Conservation (phyloP, 441 rosid species). For the Capsella rubella region DNA sequence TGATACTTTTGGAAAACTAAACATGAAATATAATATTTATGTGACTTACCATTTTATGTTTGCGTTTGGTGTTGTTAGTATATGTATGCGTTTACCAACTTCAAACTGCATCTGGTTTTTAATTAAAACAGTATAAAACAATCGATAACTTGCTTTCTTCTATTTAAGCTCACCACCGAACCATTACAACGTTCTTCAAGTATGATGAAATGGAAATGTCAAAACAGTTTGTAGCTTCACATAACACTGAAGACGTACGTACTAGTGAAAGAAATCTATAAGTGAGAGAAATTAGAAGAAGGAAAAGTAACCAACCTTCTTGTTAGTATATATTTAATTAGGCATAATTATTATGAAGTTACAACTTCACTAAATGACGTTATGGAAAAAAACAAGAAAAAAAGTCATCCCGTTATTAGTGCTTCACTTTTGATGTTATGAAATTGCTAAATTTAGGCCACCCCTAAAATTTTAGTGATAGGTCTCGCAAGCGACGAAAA, state of each 20-base stretch:
- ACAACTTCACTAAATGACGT: constrained; percentile 30
- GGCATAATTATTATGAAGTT: constrained; percentile 28
- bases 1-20: not conserved
- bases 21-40: not conserved
- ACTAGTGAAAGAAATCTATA: not conserved
- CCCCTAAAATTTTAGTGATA: constrained; percentile 25
- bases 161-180: no score
- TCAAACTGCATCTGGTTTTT: not conserved
- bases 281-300: not conserved
- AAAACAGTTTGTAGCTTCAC: not conserved
- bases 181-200: no score
- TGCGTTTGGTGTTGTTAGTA: not conserved
- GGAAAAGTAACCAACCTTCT: constrained; percentile 27
- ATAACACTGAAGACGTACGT: not conserved
- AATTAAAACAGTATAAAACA: not conserved
- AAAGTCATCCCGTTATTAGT: constrained; percentile 29
- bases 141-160: not conserved
- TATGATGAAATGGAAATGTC: not conserved
- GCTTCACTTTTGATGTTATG: constrained; percentile 29
- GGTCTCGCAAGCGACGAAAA: constrained; percentile 37
- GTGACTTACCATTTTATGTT: not conserved
- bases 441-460: constrained; percentile 36
- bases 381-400: not conserved
- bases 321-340: constrained; percentile 12
- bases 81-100: not conserved